Evolutionary conservation across 192 early-diverging fungal genomes (phyloP), one percentile per base, ranked within the genome.

Genomic region (Coemansia sp.): DNA sequence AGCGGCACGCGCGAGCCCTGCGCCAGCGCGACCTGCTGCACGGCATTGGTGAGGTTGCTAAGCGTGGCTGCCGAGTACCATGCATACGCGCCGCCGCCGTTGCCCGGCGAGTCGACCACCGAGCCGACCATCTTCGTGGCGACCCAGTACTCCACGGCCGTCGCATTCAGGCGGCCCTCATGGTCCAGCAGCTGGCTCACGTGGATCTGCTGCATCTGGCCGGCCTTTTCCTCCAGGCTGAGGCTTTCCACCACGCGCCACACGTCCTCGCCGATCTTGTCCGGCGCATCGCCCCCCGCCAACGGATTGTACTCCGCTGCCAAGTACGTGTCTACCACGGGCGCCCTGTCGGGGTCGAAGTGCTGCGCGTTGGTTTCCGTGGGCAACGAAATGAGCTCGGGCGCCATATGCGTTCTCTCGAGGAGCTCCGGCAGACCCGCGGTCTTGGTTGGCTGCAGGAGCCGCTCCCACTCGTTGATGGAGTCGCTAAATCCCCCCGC

Each of bases 121-220:
- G 85, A 79, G n/a, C 88, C 88, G 27, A 87, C 83, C 40, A 77
- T 77, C 66, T 72, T 75, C 27, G 69, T 68, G 27, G 74, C 79
- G 16, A 85, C 44, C 83, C 84, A 89, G 63, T 84, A 77, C 53
- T 84, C 72, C 2, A 86, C 84, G 17, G 80, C 81, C 17, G 69
- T 76, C 10, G 60, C 34, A 42, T 90, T 86, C 41, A 87, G 51
- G 17, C 57, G 67, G 5, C 89, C 89, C 29, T n/a, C 13, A 17
- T 79, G 70, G 3, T 40, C 37, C 11, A 88, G 42, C 16, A 90
- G 70, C 85, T 73, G 54, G 9, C 76, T 74, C 36, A 86, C 74
- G 50, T 86, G 82, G 27, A 90, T 73, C 72, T 90, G 89, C 35
- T 85, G 84, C 89, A 90, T 89, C 64, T 90, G 89, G 1, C 89